A percentile compares a stretch with the other conserved stretches of the same genome.
phyloP scores from a whole-genome alignment of 768 basidiomycete genomes.

The Mycena amicta region DNA sequence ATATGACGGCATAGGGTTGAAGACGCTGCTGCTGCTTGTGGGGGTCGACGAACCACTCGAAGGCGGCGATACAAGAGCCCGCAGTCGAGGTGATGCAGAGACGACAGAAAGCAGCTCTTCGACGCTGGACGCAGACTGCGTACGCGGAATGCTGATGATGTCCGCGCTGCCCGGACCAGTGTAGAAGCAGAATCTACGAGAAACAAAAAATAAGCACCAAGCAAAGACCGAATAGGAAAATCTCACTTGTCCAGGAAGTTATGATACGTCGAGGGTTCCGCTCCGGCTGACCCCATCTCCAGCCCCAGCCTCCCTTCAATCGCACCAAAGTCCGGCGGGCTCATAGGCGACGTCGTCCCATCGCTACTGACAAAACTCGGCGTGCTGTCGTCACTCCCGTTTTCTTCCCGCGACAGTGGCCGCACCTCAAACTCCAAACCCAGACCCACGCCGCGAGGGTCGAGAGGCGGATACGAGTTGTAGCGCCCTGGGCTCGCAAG shows the following conservation, averaged over 20 bases:
- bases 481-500: conserved; percentile 32
- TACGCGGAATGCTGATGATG: conserved; percentile 30
- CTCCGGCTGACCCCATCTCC: conserved; percentile 12
- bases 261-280: conserved; percentile 52
- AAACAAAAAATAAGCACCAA: conserved; percentile 8
- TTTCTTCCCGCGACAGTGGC: conserved; percentile 28
- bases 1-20: background rate
- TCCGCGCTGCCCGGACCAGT: conserved; percentile 53
- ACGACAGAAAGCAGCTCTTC: conserved; percentile 48
- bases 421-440: conserved; percentile 13
- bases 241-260: conserved; percentile 67
- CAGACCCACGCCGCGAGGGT: conserved; percentile 6
- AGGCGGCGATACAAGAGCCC: conserved; percentile 17
- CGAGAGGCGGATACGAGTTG: conserved; percentile 40
- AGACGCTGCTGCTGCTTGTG: background rate
- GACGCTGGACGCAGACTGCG: conserved; percentile 57
- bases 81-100: conserved; percentile 32
- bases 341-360: conserved; percentile 18
- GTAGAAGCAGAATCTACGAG: conserved; percentile 75
- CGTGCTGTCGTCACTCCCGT: conserved; percentile 19
- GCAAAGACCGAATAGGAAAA: conserved; percentile 13
- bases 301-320: conserved; percentile 14
- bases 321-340: conserved; percentile 20
- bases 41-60: conserved; percentile 20
- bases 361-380: conserved; percentile 15